Base-by-base conservation (phyloP, 176 grass and related monocot species). In the Lolium perenne region DNA sequence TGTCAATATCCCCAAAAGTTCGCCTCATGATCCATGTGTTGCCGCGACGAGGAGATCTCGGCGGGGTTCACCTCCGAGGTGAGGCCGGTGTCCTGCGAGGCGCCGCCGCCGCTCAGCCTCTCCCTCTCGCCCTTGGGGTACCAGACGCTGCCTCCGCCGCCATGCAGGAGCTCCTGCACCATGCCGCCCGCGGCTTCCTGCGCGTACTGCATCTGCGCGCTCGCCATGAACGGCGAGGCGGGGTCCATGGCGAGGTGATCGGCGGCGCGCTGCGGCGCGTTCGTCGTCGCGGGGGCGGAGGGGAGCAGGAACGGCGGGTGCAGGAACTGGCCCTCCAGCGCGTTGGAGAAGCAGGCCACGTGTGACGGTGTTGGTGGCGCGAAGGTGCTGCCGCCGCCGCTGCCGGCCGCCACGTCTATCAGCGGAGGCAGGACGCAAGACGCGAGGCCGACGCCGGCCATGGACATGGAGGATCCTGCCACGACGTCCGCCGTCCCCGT, bases 291-390 rank as follows among this genome's bases (percentile, higher is more conserved):
- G 11, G 73, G 71, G 16, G 82, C n/a, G 0, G 74, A 40, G 56
- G 59, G 64, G 81, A 72, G 65, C 4, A 79, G 74, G 84, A 23
- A 83, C 25, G 73, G 16, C 71, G 83, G 79, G 92, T 84, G 77
- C 67, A 84, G 78, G 92, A 79, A 92, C 38, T 87, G 84, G 67
- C 17, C 91, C 88, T 86, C 90, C 91, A 89, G 78, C 17, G 71
- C 32, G 81, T 89, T 89, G 93, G 93, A 95, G 93, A 95, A 95
- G 93, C 93, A 95, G 93, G 93, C 89, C 93, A 95, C 91, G 93
- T 95, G 81, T 15, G 60, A 55, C 38, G 68, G 21, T 1, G 86
- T 48, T 13, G 70, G 78, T 7, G 38, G 53, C 80, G 43, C 38
- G 43, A 83, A 47, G 54, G 54, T 11, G 38, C 17, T 10, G 32